Evolutionary conservation across 2,329 filamentous ascomycete genomes (phyloP).

Genomic region (Bipolaris gigantea): DNA sequence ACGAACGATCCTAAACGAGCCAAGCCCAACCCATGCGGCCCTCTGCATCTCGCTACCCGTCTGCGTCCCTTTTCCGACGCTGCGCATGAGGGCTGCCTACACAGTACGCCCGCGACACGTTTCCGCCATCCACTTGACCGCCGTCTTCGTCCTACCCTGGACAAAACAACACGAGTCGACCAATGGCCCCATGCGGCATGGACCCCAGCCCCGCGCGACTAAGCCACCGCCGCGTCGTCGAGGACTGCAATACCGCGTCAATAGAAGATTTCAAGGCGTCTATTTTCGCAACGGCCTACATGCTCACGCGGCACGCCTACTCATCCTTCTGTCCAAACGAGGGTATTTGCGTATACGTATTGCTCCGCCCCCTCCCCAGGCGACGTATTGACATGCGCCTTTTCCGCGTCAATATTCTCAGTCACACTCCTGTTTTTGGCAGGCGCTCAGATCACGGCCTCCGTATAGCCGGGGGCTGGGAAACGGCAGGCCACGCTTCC

Average conservation of each 20-base stretch:
- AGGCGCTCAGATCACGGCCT: background rate
- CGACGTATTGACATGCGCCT: background rate
- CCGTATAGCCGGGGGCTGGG: background rate
- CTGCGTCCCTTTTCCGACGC: background rate
- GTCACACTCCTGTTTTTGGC: background rate
- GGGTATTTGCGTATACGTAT: background rate
- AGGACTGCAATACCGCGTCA: constrained; percentile 5
- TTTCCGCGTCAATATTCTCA: background rate
- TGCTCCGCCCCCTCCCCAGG: constrained; percentile 7
- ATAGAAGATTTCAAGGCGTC: background rate
- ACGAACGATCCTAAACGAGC: constrained; percentile 18
- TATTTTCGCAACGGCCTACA: no score
- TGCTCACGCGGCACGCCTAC: constrained; percentile 2
- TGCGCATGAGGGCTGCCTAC: constrained; percentile 12
- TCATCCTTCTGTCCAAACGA: background rate
- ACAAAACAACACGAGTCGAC: constrained; percentile 15
- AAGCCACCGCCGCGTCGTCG: constrained; percentile 6
- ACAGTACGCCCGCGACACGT: constrained; percentile 16
- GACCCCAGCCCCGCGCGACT: background rate
- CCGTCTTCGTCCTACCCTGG: constrained; percentile 21
- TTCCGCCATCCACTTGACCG: constrained; percentile 22
- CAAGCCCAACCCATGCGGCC: constrained; percentile 2
- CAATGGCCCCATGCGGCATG: background rate
- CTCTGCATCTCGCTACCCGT: background rate
- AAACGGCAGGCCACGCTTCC: background rate